A percentile compares a stretch with the other conserved stretches of the same genome.
Conservation (phyloP, 1,284 basidiomycete genomes). For the Anthracocystis setariae region DNA sequence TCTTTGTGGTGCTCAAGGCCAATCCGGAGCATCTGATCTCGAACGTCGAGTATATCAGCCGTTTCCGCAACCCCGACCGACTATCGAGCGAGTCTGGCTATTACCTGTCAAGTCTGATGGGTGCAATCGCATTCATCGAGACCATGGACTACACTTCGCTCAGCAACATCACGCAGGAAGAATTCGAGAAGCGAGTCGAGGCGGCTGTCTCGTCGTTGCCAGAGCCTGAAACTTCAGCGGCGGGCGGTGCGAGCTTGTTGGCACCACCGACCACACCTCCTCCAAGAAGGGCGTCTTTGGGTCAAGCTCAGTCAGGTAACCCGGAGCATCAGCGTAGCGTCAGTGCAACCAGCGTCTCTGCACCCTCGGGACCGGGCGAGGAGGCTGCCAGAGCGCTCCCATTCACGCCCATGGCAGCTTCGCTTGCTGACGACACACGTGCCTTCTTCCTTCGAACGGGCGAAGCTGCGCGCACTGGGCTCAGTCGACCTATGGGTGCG, state of each 20-base stretch:
- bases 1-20: conserved; percentile 90
- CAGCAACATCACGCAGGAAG: conserved; percentile 88
- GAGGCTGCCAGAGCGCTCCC: conserved; percentile 54
- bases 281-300: conserved; percentile 15
- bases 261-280: conserved; percentile 28
- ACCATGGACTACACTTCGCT: conserved; percentile 94
- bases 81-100: conserved; percentile 95
- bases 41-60: conserved; percentile 89
- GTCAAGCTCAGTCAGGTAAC: conserved; percentile 14
- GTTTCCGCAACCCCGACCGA: conserved; percentile 89
- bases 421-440: conserved; percentile 65
- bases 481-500: conserved; percentile 61
- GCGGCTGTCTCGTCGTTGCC: conserved; percentile 46
- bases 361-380: conserved; percentile 45
- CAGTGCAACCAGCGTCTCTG: conserved; percentile 43
- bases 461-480: conserved; percentile 62
- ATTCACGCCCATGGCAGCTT: conserved; percentile 43
- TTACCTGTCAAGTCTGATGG: conserved; percentile 85
- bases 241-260: conserved; percentile 5
- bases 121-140: conserved; percentile 91
- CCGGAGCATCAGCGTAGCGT: conserved; percentile 37
- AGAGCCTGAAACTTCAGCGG: conserved; percentile 25
- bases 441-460: conserved; percentile 65
- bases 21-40: conserved; percentile 93
- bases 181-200: conserved; percentile 77